A percentile compares a stretch with the other conserved stretches of the same genome.
Evolutionary conservation across 768 basidiomycete species (phyloP).

Genomic region (Mycena rebaudengoi): DNA sequence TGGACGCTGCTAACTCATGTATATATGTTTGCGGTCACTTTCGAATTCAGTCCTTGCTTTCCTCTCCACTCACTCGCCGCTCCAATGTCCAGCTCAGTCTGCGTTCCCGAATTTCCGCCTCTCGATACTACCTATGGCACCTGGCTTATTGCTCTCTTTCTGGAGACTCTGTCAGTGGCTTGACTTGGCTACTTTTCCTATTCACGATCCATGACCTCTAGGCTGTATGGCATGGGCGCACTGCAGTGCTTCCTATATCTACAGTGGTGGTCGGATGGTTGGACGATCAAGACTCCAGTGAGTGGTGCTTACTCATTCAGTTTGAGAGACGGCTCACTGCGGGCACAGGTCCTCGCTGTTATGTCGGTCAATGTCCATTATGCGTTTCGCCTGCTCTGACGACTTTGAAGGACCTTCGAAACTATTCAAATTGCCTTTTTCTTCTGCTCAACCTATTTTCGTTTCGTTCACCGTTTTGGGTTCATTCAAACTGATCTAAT

Average conservation of each 20-base stretch:
- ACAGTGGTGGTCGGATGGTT: neutral
- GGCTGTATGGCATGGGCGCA: constrained; percentile 14
- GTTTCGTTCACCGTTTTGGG: constrained; percentile 6
- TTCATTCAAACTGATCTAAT: neutral
- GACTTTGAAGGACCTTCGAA: constrained; percentile 1
- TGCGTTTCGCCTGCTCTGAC: neutral
- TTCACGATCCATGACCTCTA: neutral
- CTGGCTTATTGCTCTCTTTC: constrained; percentile 13
- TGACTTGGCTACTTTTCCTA: neutral
- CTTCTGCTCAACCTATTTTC: neutral
- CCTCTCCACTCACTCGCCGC: too few relatives aligned
- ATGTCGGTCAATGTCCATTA: neutral
- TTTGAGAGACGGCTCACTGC: too few relatives aligned
- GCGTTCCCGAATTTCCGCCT: too few relatives aligned
- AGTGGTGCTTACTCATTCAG: neutral
- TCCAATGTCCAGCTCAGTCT: too few relatives aligned
- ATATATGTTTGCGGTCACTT: too few relatives aligned
- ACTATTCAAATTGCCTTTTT: constrained; percentile 10
- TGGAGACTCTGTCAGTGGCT: constrained; percentile 12
- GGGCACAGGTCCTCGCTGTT: neutral
- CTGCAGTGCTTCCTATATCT: constrained; percentile 8
- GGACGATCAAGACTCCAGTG: neutral
- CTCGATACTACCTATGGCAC: constrained; percentile 17
- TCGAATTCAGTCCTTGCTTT: too few relatives aligned
- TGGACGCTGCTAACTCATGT: too few relatives aligned